Conservation (phyloP, 257 asterid species). For the Rhazya stricta region DNA sequence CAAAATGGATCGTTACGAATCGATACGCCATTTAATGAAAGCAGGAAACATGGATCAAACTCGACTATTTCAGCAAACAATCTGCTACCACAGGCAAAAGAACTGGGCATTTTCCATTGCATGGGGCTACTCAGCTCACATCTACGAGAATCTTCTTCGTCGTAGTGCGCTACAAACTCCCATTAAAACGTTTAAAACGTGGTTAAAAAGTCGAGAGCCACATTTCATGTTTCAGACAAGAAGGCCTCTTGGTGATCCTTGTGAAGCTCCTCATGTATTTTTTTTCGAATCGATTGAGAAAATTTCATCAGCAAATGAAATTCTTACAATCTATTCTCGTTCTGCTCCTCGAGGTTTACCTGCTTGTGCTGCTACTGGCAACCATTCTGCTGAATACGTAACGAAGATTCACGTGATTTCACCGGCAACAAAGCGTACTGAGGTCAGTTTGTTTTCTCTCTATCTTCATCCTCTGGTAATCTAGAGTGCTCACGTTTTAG, state of each 20-base stretch:
- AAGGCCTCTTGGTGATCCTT: constrained; percentile 26
- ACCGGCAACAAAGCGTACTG: constrained; percentile 19
- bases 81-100: constrained; percentile 36
- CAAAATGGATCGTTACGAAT: constrained; percentile 17
- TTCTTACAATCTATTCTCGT: constrained; percentile 22
- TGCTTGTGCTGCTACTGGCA: constrained; percentile 22
- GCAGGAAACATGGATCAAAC: constrained; percentile 35
- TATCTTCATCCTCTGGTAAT: too few species aligned
- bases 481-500: too few species aligned
- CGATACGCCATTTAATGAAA: constrained; percentile 29
- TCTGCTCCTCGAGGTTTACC: constrained; percentile 12
- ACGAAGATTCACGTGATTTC: constrained; percentile 38
- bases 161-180: constrained; percentile 31
- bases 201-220: constrained; percentile 25
- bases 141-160: constrained; percentile 27
- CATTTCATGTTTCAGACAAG: constrained; percentile 61
- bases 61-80: constrained; percentile 36
- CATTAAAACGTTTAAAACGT: constrained; percentile 31
- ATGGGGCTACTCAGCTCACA: constrained; percentile 38
- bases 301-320: constrained; percentile 15
- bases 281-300: constrained; percentile 28
- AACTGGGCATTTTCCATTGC: constrained; percentile 64
- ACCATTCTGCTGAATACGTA: constrained; percentile 32
- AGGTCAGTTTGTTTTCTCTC: constrained; percentile 18
- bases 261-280: constrained; percentile 56